Base-by-base conservation (phyloP, 805 yeast species). In the Lachancea nothofagi region DNA sequence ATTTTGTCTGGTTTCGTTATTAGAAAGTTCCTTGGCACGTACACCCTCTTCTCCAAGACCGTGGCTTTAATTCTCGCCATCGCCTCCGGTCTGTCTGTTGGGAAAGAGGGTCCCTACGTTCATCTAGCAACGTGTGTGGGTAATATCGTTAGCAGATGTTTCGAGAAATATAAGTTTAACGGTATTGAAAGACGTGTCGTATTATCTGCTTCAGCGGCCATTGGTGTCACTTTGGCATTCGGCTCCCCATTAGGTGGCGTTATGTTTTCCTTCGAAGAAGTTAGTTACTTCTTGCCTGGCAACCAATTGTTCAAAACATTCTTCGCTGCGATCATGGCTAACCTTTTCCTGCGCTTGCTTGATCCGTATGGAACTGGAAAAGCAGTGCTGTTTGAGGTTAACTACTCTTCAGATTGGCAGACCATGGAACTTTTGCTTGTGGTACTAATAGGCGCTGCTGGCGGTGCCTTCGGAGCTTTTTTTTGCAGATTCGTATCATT, bases 71-170 rank as follows among this genome's bases (percentile, higher is more conserved):
- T 75, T 1, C 64, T 75, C 26, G 72, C 79, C 3, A 74, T 76
- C 27, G 75, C 80, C 0, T 72, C 79, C 0, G 82, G 82, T 1
- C 61, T 76, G 62, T 57, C 73, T 9, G 56, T 76, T 7, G 82
- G 82, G 1, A 76, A 76, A 53, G 82, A 76, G 43, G 82, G 82
- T 3, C 82, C 82, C 0, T 76, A 68, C 49, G 82, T 76, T 17
- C 82, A 76, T 53, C 62, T 76, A 33, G 77, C 80, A 0, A 65
- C 80, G 2, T 72, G 77, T 46, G 76, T 74, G 17, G 82, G 82
- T 3, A 76, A 76, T 48, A 67, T 76, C 14, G 50, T 67, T n/a
- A 60, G 73, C 29, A 57, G 82, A 27, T 46, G 64, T 26, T 74
- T 74, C 47, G 61, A 67, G 1, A 67, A 64, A 48, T 73, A 71